Base-by-base conservation (phyloP, 805 yeast species). In the Monosporozyma unispora region DNA sequence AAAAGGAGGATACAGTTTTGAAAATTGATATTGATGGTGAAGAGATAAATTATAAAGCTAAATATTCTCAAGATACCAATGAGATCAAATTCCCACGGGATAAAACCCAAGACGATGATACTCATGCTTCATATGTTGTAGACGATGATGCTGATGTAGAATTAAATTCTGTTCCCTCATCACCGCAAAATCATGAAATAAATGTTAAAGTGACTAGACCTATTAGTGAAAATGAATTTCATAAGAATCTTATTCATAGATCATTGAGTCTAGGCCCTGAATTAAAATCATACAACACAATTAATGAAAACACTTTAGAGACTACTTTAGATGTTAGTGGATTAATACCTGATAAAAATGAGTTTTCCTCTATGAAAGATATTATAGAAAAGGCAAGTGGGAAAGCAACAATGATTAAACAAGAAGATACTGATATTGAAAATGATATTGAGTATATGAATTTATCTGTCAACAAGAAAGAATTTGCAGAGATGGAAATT, bases 401-500 rank as follows among this genome's bases (percentile, higher is more conserved):
- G 22, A 57, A 68, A n/a, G 76, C 25, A 9, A 29, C 18, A 3
- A 21, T 23, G 21, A 29, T 44, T 7, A 25, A 73, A 48, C 73
- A 78, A 48, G 70, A 80, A 16, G 67, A 70, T 6, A 31, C 12
- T 4, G 66, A 78, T 49, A 69, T 63, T 10, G 68, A 68, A 35
- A 74, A 73, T 39, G 87, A 84, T 7, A 90, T 84, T 53, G 69
- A 72, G 39, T 68, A 73, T 41, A 65, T 87, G 46, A 74, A 84
- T 0, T 68, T 84, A 48, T 77, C 78, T 0, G 80, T 91, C 1
- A 71, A 77, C 8, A 91, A 90, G 61, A 57, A 70, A 0, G 96
- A 93, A 57, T 93, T 93, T 59, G 57, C 64, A 3, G 62, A 73
- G 3, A 91, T 93, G 98, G 66, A 75, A 39, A 69, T 93, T 11